A percentile compares a stretch with the other conserved stretches of the same genome.
phyloP scores from a whole-genome alignment of 306 rosid species.

The Hippophae gyantsensis region DNA sequence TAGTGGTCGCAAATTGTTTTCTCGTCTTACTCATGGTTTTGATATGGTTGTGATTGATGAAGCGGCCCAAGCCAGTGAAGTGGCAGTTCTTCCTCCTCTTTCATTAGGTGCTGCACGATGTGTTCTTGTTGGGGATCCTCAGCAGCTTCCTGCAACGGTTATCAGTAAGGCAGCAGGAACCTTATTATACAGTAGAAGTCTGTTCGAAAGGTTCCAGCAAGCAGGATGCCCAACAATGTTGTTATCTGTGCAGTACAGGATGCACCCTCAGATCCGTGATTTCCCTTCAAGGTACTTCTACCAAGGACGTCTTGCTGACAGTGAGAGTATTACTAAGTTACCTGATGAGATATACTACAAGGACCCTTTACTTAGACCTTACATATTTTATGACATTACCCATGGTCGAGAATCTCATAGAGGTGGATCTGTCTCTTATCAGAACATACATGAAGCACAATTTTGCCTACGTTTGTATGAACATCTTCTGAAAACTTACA shows the following conservation, averaged over 20 bases:
- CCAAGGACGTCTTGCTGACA: conserved; percentile 90
- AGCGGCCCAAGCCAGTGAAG: conserved; percentile 99
- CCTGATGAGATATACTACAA: conserved; percentile 77
- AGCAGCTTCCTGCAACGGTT: conserved; percentile 98
- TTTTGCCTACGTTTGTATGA: conserved; percentile 84
- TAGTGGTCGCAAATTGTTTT: conserved; percentile 94
- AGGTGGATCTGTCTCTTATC: conserved; percentile 95
- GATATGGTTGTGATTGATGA: conserved; percentile 99
- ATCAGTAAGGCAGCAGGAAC: conserved; percentile 99
- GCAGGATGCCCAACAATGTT: conserved; percentile 95
- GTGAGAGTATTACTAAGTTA: conserved; percentile 70
- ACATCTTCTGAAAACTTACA: conserved; percentile 63
- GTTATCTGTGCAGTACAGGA: conserved; percentile 90
- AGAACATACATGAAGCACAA: conserved; percentile 85
- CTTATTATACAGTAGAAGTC: conserved; percentile 89
- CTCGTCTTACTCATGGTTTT: conserved; percentile 96
- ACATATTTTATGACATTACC: conserved; percentile 75
- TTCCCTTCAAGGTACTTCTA: conserved; percentile 94
- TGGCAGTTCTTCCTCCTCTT: conserved; percentile 90
- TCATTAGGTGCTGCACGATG: conserved; percentile 97
- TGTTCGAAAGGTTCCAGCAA: conserved; percentile 92
- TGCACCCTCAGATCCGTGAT: conserved; percentile 96
- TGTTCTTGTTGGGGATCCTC: conserved; percentile 99
- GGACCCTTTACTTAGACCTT: conserved; percentile 82
- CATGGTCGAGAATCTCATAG: conserved; percentile 96